These are phyloP conservation scores for Starmerella gropengiesseri DNA, from an alignment of 805 yeast genomes.

Conservation along the genomic window DNA sequence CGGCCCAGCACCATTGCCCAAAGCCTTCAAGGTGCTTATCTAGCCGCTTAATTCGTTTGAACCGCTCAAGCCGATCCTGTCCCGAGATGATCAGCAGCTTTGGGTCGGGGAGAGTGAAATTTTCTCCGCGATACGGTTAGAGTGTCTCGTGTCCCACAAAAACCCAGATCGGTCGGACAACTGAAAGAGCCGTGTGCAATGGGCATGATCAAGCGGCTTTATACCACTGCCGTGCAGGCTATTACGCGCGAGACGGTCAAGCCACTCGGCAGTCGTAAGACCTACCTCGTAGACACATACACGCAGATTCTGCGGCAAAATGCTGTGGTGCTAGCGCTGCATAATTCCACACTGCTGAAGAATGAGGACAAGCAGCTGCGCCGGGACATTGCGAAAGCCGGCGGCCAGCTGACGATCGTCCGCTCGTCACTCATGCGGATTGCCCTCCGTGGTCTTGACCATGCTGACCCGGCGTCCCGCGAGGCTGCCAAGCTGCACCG, in stretches of 20 bases:
- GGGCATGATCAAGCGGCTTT: constrained; percentile 4
- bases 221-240: constrained; percentile 1
- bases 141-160: not conserved
- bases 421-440: constrained; percentile 63
- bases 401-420: constrained; percentile 58
- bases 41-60: too few species aligned
- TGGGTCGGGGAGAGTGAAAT: too few species aligned
- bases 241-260: constrained; percentile 40
- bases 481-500: constrained; percentile 31
- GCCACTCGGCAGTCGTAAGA: constrained; percentile 51
- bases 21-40: not conserved
- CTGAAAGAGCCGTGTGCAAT: too few species aligned
- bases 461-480: constrained; percentile 55
- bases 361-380: constrained; percentile 57
- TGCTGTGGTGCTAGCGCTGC: constrained; percentile 66
- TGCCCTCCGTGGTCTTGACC: constrained; percentile 58
- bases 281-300: constrained; percentile 73
- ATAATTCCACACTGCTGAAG: constrained; percentile 71
- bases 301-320: constrained; percentile 54
- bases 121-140: not conserved
- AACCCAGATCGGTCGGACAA: too few species aligned
- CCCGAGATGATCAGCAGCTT: too few species aligned
- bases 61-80: too few species aligned
- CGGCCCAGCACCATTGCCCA: constrained; percentile 1
- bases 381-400: constrained; percentile 48